Percentiles rank a stretch among this genome's conserved stretches.
These are phyloP conservation scores for Capronia coronata DNA, from an alignment of 2,329 filamentous ascomycete genomes.

Conservation along the genomic window DNA sequence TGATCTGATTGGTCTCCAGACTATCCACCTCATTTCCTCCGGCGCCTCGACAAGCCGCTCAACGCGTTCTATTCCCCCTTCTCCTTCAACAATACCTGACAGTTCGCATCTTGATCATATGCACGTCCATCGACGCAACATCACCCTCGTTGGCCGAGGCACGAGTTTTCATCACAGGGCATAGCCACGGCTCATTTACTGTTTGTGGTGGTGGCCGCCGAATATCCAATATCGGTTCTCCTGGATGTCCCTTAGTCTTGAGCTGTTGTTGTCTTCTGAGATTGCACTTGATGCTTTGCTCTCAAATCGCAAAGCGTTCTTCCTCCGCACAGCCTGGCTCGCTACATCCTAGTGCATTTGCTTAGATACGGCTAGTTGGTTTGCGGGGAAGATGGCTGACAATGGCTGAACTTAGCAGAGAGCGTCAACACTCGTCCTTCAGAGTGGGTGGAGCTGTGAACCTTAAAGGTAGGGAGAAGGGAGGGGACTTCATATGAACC, in stretches of 20 bases:
- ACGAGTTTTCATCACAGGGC: constrained; percentile 5
- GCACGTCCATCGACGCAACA: neutral
- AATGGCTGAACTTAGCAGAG: too few species aligned
- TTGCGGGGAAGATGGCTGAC: neutral
- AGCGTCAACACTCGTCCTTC: too few species aligned
- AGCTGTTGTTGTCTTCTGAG: neutral
- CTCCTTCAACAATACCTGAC: constrained; percentile 2
- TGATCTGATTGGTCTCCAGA: constrained; percentile 2
- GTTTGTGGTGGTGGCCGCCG: too few species aligned
- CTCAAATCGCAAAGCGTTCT: too few species aligned
- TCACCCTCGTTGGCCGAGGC: constrained; percentile 9
- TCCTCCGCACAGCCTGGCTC: too few species aligned
- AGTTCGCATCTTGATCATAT: constrained; percentile 3
- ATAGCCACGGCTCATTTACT: constrained; percentile 9
- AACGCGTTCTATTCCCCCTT: neutral
- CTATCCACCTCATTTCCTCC: constrained; percentile 9
- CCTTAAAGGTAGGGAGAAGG: neutral
- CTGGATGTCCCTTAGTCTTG: too few species aligned
- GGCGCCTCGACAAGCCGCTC: constrained; percentile 1
- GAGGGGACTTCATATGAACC: constrained; percentile 9
- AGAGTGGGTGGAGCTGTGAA: neutral
- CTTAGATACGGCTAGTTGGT: too few species aligned
- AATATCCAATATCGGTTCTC: too few species aligned
- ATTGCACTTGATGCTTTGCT: constrained; percentile 7
- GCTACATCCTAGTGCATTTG: too few species aligned